Conservation (phyloP, 441 rosid genomes). For the Eruca vesicaria region DNA sequence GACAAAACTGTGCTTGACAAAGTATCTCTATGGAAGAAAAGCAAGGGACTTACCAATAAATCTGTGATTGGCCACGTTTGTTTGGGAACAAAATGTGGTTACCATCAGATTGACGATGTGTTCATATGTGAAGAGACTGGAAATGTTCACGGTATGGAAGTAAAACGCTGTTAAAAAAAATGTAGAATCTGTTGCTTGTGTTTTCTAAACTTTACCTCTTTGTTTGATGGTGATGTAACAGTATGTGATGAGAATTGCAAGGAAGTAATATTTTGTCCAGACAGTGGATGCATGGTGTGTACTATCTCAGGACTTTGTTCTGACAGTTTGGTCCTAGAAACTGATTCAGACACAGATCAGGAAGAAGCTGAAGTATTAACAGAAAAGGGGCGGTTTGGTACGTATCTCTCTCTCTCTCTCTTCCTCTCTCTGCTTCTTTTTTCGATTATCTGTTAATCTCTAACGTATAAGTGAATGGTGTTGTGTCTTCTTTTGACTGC, state of each 20-base stretch:
- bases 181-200: not conserved
- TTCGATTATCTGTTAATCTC: not conserved
- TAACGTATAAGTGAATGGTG: not conserved
- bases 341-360: slow-evolving; percentile 61
- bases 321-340: slow-evolving; percentile 54
- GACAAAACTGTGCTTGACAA: slow-evolving; percentile 87
- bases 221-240: slow-evolving; percentile 30
- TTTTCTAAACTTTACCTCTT: not conserved
- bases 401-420: not conserved
- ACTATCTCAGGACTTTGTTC: slow-evolving; percentile 86
- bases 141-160: slow-evolving; percentile 73
- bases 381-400: slow-evolving; percentile 78
- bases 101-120: slow-evolving; percentile 78
- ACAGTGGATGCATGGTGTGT: slow-evolving; percentile 73
- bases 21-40: slow-evolving; percentile 75
- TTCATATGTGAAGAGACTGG: slow-evolving; percentile 93
- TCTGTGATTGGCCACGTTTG: slow-evolving; percentile 62
- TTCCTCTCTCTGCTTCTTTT: not conserved
- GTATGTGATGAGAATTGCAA: slow-evolving; percentile 92
- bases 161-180: not conserved
- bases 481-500: slow-evolving; percentile 20
- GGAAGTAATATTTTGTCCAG: slow-evolving; percentile 64
- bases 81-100: slow-evolving; percentile 80
- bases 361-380: slow-evolving; percentile 72
- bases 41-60: slow-evolving; percentile 63